Conservation (phyloP, 106 monocot genomes). For the Dendrobium catenatum region DNA sequence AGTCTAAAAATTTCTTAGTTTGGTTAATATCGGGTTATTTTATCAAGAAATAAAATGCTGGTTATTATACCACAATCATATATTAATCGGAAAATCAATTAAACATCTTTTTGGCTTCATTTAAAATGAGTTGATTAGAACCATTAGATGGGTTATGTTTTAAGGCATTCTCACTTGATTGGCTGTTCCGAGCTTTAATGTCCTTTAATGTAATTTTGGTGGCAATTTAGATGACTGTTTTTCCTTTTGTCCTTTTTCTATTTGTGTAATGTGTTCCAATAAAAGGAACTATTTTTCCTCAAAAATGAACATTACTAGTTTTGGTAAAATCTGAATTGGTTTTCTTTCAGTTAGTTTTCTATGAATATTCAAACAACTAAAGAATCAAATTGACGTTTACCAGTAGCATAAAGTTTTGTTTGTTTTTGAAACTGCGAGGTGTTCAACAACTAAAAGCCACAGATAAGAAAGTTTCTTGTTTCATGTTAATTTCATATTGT, state of each 20-base stretch:
- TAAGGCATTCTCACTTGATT: too few species aligned
- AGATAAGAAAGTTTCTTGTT: too few species aligned
- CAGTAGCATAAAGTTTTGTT: too few species aligned
- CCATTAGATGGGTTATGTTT: neutral
- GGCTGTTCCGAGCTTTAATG: too few species aligned
- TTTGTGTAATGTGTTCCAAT: neutral
- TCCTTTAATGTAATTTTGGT: too few species aligned
- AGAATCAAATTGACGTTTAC: too few species aligned
- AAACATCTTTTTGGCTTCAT: neutral
- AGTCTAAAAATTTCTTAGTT: conserved; percentile 20
- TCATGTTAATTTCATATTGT: too few species aligned
- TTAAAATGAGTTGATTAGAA: neutral
- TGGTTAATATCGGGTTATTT: neutral
- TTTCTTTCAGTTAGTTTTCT: neutral
- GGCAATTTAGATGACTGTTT: too few species aligned
- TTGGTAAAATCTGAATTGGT: neutral
- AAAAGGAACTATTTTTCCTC: neutral
- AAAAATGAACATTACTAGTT: neutral
- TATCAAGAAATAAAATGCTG: neutral
- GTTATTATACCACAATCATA: neutral
- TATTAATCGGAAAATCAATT: neutral
- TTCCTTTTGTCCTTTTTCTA: neutral
- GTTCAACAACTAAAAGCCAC: too few species aligned
- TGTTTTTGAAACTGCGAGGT: too few species aligned
- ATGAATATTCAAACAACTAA: neutral